Evolutionary conservation across 2,329 filamentous ascomycete genomes (phyloP), one percentile per base, ranked within the genome.

Genomic region (Chalaropsis thielavioides): DNA sequence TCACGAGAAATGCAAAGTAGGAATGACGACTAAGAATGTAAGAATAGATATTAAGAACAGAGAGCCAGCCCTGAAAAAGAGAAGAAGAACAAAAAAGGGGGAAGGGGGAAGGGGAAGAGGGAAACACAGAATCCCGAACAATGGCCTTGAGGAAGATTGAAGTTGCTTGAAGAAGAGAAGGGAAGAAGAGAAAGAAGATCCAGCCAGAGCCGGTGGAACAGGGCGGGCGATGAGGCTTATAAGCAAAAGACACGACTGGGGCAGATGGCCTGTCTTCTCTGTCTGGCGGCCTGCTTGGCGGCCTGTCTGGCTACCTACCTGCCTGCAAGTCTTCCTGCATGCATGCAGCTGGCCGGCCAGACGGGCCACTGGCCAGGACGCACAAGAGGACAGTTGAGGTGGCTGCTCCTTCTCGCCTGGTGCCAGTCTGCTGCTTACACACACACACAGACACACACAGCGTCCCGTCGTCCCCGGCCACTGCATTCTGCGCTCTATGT

Each of bases 111-210:
- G 70, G 73, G 71, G 72, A 71, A 69, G 69, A 71, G 75, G 72
- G 74, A 72, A 72, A 67, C 69, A 69, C 71, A 73, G 78, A 80
- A 82, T 79, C 75, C 76, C 79, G 78, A 75, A 75, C 78, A 76
- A 75, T 76, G 77, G 78, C 79, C 79, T 79, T 73, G 75, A 35
- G 31, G 74, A 71, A 72, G 77, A 80, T 80, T 75, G 79, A 72
- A 77, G 78, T 84, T 88, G 88, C 85, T 85, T 86, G 80, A 83
- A 71, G 71, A 72, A 72, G 76, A 76, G 74, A 77, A 51, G 19
- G 77, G 73, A 71, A 70, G 75, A 75, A 76, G 72, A 72, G 71
- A 73, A 51, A 71, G 70, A 71, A 72, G 70, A 71, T 70, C 71
- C 56, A 67, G 71, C 70, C 17, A 19, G 3, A 3, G 40, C 38